Evolutionary conservation across 2,329 filamentous ascomycete genomes (phyloP).

Genomic region (Lecanicillium sp.): DNA sequence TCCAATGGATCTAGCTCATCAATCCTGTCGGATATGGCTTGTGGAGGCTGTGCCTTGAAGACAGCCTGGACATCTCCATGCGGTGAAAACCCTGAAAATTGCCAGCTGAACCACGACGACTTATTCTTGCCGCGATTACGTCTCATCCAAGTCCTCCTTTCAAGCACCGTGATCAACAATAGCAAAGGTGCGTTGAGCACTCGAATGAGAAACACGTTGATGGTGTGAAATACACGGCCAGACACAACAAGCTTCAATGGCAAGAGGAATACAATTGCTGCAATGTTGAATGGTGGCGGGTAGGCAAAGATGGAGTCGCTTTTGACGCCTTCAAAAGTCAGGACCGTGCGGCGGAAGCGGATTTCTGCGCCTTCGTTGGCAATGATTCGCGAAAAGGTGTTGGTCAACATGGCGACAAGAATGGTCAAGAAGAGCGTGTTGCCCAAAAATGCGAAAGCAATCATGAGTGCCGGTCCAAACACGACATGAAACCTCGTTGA

Average conservation of each 20-base stretch:
- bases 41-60: slow-evolving; percentile 51
- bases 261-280: slow-evolving; percentile 54
- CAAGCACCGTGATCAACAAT: slow-evolving; percentile 51
- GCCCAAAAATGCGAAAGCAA: slow-evolving; percentile 65
- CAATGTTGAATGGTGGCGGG: slow-evolving; percentile 46
- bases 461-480: slow-evolving; percentile 61
- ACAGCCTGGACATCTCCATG: slow-evolving; percentile 54
- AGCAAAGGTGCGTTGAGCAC: slow-evolving; percentile 57
- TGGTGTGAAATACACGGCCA: slow-evolving; percentile 60
- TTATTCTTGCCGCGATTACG: slow-evolving; percentile 14
- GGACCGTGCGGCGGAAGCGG: slow-evolving; percentile 61
- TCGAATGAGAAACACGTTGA: slow-evolving; percentile 60
- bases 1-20: slow-evolving; percentile 25
- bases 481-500: slow-evolving; percentile 55
- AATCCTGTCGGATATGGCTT: slow-evolving; percentile 25
- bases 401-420: slow-evolving; percentile 64
- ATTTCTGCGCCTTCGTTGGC: slow-evolving; percentile 62
- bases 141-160: slow-evolving; percentile 39
- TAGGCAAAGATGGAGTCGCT: slow-evolving; percentile 9
- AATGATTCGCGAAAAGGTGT: slow-evolving; percentile 65
- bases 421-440: slow-evolving; percentile 71
- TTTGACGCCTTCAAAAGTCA: slow-evolving; percentile 69
- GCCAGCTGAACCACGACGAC: slow-evolving; percentile 22
- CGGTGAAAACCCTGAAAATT: slow-evolving; percentile 43
- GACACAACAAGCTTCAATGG: slow-evolving; percentile 58